Conservation (phyloP, 345 rosid species). For the Camelina laxa region DNA sequence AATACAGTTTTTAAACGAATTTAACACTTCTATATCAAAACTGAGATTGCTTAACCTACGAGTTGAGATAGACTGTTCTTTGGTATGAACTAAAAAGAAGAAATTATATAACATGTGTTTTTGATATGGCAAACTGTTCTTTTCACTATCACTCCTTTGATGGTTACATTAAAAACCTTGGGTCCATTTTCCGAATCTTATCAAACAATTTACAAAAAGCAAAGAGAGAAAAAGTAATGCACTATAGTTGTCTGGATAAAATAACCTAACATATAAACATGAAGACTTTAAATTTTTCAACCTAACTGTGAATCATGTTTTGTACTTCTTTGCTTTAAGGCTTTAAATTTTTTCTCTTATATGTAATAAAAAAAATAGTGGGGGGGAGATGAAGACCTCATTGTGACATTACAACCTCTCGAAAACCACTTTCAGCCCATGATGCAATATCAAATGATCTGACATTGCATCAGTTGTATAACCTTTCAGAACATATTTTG, state of each 20-base stretch:
- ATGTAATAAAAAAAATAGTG: background rate
- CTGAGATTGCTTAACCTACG: slow-evolving; percentile 21
- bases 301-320: slow-evolving; percentile 17
- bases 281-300: background rate
- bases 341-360: background rate
- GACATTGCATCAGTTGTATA: slow-evolving; percentile 33
- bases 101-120: slow-evolving; percentile 4
- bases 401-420: slow-evolving; percentile 36
- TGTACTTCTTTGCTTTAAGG: slow-evolving; percentile 10
- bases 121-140: slow-evolving; percentile 30
- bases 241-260: background rate
- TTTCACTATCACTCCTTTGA: slow-evolving; percentile 33
- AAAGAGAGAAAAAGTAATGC: slow-evolving; percentile 20
- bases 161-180: slow-evolving; percentile 23
- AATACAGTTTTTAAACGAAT: background rate
- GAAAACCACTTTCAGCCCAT: slow-evolving; percentile 22
- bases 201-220: slow-evolving; percentile 31
- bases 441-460: slow-evolving; percentile 27
- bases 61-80: slow-evolving; percentile 16
- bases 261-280: slow-evolving; percentile 25
- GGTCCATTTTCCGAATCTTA: slow-evolving; percentile 34
- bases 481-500: slow-evolving; percentile 9
- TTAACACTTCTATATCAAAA: background rate
- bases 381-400: slow-evolving; percentile 7
- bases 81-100: background rate